These are phyloP conservation scores for Suillus placidus DNA, from an alignment of 768 basidiomycete species.

Conservation along the genomic window DNA sequence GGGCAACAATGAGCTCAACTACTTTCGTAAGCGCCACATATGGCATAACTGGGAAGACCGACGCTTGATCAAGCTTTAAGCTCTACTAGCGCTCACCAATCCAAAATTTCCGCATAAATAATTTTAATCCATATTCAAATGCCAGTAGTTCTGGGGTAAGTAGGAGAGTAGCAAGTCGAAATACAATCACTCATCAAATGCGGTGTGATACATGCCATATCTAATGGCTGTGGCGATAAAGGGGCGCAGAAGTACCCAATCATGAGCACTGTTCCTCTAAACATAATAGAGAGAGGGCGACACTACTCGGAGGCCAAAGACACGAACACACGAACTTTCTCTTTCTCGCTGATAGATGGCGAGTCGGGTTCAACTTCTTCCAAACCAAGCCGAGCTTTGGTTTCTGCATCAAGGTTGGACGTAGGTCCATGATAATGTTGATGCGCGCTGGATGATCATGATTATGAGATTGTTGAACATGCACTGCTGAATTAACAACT, in stretches of 20 bases:
- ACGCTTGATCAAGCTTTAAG: background rate
- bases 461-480: background rate
- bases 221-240: background rate
- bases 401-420: conserved; percentile 42
- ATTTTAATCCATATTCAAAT: conserved; percentile 1
- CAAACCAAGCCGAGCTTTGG: conserved; percentile 8
- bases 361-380: background rate
- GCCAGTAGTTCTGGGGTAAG: background rate
- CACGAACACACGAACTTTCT: background rate
- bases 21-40: background rate
- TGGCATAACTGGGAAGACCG: background rate
- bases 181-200: background rate
- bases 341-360: conserved; percentile 4
- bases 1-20: too few relatives aligned
- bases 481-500: background rate
- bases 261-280: background rate
- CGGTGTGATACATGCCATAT: background rate
- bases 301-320: conserved; percentile 2
- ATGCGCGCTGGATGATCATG: conserved; percentile 42
- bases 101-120: background rate
- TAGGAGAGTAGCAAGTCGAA: too few relatives aligned
- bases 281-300: background rate
- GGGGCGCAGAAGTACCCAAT: background rate
- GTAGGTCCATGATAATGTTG: conserved; percentile 58
- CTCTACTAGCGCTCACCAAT: too few relatives aligned